Evolutionary conservation across 768 basidiomycete genomes (phyloP).

Genomic region (Phanerodontia chrysosporium): DNA sequence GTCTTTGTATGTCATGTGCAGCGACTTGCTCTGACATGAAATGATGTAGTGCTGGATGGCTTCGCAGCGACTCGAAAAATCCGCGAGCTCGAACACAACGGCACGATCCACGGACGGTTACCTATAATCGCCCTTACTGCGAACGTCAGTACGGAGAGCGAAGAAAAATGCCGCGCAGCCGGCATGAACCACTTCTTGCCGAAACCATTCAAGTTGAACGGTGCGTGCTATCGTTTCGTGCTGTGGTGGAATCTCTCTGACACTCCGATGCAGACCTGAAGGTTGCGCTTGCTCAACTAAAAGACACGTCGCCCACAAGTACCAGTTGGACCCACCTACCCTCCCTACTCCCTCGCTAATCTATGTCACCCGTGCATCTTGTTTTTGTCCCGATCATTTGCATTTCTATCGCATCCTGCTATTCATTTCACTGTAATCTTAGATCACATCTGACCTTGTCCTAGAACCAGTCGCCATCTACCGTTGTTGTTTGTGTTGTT

Average conservation of each 20-base stretch:
- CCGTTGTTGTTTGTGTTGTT: not conserved
- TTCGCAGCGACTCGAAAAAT: constrained; percentile 22
- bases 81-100: constrained; percentile 21
- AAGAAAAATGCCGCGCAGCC: constrained; percentile 21
- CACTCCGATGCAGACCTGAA: constrained; percentile 3
- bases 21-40: not conserved
- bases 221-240: constrained; percentile 8
- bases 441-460: not conserved
- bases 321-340: too few species aligned
- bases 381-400: not conserved
- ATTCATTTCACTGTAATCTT: not conserved
- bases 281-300: not conserved
- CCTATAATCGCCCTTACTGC: constrained; percentile 27
- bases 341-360: not conserved
- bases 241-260: not conserved
- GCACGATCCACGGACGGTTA: constrained; percentile 18
- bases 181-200: constrained; percentile 28
- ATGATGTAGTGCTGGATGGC: constrained; percentile 21
- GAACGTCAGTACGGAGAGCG: constrained; percentile 26
- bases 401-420: not conserved
- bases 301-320: not conserved
- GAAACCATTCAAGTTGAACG: constrained; percentile 23
- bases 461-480: not conserved
- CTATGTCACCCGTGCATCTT: not conserved
- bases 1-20: not conserved